These are phyloP conservation scores for Avena sativa DNA, from an alignment of 176 grass and related monocot species.

Conservation along the genomic window DNA sequence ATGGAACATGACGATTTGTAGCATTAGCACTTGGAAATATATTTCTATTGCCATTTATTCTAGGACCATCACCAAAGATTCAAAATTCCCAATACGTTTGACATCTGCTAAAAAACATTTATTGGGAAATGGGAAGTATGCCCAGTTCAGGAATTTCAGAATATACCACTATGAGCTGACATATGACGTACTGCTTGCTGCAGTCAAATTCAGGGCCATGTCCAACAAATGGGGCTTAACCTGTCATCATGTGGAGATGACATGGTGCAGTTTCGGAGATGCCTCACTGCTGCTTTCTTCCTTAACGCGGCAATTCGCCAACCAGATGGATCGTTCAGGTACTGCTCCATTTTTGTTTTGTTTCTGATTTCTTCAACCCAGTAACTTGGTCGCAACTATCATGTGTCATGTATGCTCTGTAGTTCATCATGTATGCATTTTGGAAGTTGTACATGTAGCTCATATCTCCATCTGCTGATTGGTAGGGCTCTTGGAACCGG, in stretches of 20 bases:
- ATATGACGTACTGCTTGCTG: slow-evolving; percentile 24
- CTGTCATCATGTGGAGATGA: slow-evolving; percentile 82
- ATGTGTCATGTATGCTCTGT: not conserved
- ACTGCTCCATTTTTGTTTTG: not conserved
- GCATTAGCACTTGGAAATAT: not conserved
- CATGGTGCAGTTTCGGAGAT: slow-evolving; percentile 78
- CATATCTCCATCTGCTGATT: not conserved
- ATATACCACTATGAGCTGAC: slow-evolving; percentile 17
- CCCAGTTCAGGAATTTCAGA: not conserved
- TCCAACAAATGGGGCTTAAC: slow-evolving; percentile 74
- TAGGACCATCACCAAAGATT: not conserved
- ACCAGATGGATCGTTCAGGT: slow-evolving; percentile 89
- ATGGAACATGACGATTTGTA: not conserved
- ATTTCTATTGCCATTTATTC: not conserved
- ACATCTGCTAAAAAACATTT: not conserved
- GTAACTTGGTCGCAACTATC: not conserved
- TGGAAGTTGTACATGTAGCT: not conserved
- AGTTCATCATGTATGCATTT: not conserved
- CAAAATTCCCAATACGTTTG: not conserved
- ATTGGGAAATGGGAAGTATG: not conserved
- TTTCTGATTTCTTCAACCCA: not conserved
- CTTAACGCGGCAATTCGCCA: slow-evolving; percentile 82
- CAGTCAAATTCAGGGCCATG: slow-evolving; percentile 90
- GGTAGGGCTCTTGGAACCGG: slow-evolving; percentile 70
- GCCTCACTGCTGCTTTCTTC: slow-evolving; percentile 84